A percentile compares a stretch with the other conserved stretches of the same genome.
Conservation (phyloP, 2,329 filamentous ascomycete genomes). For the Exophiala sideris region DNA sequence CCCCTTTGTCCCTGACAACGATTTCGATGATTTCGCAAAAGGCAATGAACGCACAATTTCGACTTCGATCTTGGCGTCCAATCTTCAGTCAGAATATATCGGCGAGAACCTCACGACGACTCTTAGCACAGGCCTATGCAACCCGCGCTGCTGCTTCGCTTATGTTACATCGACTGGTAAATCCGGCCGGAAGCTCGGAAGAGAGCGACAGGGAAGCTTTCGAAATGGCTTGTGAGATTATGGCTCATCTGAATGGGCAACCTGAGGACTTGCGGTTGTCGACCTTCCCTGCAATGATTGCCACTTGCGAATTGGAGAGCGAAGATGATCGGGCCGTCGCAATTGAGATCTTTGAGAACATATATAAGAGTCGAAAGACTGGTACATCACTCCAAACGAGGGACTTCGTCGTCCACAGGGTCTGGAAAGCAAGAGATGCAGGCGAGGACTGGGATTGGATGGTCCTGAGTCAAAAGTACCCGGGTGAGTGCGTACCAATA, state of each 20-base stretch:
- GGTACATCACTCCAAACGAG: slow-evolving; percentile 30
- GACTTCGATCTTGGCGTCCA: slow-evolving; percentile 28
- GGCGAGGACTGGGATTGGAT: slow-evolving; percentile 34
- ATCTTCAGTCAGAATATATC: slow-evolving; percentile 24
- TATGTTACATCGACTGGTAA: slow-evolving; percentile 31
- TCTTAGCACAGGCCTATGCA: slow-evolving; percentile 32
- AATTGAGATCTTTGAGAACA: slow-evolving; percentile 29
- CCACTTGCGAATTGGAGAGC: slow-evolving; percentile 30
- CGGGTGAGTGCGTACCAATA: slow-evolving; percentile 33
- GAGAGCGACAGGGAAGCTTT: slow-evolving; percentile 29
- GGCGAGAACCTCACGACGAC: slow-evolving; percentile 29
- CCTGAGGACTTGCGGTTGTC: slow-evolving; percentile 31
- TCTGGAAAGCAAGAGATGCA: slow-evolving; percentile 32
- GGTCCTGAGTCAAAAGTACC: slow-evolving; percentile 29
- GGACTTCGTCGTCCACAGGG: slow-evolving; percentile 29
- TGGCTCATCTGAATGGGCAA: slow-evolving; percentile 28
- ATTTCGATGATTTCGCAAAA: slow-evolving; percentile 4
- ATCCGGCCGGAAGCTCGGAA: slow-evolving; percentile 25
- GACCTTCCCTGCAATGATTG: slow-evolving; percentile 33
- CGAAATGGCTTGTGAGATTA: slow-evolving; percentile 31
- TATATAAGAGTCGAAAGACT: slow-evolving; percentile 29
- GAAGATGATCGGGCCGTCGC: slow-evolving; percentile 28
- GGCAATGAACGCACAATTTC: neutral
- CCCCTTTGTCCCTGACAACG: no score
- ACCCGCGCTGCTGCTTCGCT: slow-evolving; percentile 30